Evolutionary conservation across 2,329 filamentous ascomycete genomes (phyloP), one percentile per base, ranked within the genome.

Genomic region (Leptographium galeiforme): DNA sequence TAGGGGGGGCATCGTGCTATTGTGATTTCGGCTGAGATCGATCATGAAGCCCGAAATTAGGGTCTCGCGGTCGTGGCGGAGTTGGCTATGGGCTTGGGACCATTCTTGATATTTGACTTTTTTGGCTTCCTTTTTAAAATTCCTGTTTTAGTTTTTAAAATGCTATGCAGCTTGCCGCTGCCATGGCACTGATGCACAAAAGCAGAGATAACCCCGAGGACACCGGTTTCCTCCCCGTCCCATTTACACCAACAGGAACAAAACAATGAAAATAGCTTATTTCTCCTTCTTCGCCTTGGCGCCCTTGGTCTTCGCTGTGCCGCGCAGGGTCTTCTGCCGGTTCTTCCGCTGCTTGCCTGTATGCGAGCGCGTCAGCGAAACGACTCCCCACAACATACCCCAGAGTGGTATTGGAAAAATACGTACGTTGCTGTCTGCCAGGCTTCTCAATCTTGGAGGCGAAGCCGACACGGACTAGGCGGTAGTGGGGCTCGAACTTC

Each of bases 321-420:
- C 93, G 66, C 93, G 87, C 74, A 96, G 86, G 72, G 91, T 93
- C 89, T 98, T 97, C 77, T 87, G 84, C 75, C 91, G 84, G 88
- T 98, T 98, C 89, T 98, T 98, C 81, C 93, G 87, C 81, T 97
- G 93, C 83, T 98, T 98, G 85, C 91, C 91, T 97, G 76, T 79
- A 44, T 2, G 4, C 8, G 4, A 34, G 6, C 25, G 41, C 19
- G 36, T 7, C 5, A 19, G 30, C 13, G 30, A 8, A 33, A 33
- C 18, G 32, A 8, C 25, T 25, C 25, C 25, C 25, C 25, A 25
- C 25, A 2, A 25, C 25, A 12, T 11, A 39, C 8, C 25, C 50
- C 36, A 6, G 32, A 32, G 7, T 50, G 30, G 2, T 14, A 19
- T 6, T n/a, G 19, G 16, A 11, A 6, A 11, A 40, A 19, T n/a